Evolutionary conservation across 225 moss, liverwort and hornwort genomes (phyloP).

Genomic region (Marchantia paleacea): DNA sequence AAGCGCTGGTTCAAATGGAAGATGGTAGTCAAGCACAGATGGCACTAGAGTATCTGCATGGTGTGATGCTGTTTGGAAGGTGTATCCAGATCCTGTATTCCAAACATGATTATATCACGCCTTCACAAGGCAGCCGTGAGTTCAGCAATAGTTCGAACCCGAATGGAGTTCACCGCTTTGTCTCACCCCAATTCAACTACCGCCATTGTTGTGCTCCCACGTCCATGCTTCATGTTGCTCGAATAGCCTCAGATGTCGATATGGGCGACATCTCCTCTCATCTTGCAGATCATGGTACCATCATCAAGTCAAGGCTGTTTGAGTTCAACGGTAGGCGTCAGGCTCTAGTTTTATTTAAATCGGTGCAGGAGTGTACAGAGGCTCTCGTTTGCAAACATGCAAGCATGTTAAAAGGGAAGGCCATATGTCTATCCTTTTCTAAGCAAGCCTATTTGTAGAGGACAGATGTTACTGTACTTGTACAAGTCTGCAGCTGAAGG

Average conservation of each 20-base stretch:
- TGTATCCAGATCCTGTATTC: background rate
- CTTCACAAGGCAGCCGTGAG: background rate
- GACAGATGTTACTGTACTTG: no score
- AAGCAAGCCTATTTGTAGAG: background rate
- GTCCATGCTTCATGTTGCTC: background rate
- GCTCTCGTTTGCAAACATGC: slow-evolving; percentile 7
- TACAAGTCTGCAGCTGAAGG: no score
- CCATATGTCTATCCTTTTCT: background rate
- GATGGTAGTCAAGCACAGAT: background rate
- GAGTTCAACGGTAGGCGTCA: background rate
- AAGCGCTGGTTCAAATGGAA: background rate
- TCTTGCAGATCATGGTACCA: background rate
- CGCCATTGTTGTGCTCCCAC: background rate
- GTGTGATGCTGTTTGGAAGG: background rate
- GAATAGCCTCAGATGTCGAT: background rate
- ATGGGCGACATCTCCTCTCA: background rate
- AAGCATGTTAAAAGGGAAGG: background rate
- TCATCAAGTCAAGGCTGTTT: background rate
- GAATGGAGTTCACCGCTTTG: background rate
- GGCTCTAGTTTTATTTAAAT: background rate
- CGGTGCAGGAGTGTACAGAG: background rate
- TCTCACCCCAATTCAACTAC: background rate
- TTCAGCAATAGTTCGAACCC: background rate
- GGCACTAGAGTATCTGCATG: background rate
- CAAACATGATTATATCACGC: background rate